Evolutionary conservation across 2,329 filamentous ascomycete species (phyloP).

Genomic region (Tricladium varicosporioides): DNA sequence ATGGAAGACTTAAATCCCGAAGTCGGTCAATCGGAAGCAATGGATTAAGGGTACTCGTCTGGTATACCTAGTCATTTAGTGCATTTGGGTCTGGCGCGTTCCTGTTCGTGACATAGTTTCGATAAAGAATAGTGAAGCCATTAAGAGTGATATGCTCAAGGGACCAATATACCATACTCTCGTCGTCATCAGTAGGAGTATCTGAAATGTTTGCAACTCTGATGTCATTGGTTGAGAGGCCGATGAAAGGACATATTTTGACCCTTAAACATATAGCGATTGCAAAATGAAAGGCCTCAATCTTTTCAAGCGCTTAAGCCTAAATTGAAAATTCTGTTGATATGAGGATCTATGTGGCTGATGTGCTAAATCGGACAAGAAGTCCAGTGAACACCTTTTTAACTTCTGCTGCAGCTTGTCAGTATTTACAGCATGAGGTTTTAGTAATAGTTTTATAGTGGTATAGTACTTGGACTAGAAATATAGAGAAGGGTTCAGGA

Average conservation of each 20-base stretch:
- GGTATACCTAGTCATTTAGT: not conserved
- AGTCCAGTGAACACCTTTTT: too few species aligned
- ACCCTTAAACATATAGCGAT: too few species aligned
- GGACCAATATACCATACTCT: conserved; percentile 6
- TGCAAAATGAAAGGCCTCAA: too few species aligned
- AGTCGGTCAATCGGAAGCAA: not conserved
- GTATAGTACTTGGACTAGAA: too few species aligned
- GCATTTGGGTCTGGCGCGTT: not conserved
- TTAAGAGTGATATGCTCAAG: conserved; percentile 10
- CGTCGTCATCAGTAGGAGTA: not conserved
- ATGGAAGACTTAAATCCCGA: not conserved
- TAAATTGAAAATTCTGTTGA: too few species aligned
- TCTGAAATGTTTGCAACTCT: conserved; percentile 6
- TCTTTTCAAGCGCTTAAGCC: too few species aligned
- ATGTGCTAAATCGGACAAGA: too few species aligned
- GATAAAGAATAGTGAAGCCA: conserved; percentile 4
- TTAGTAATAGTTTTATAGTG: too few species aligned
- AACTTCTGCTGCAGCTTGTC: too few species aligned
- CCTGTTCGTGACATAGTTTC: not conserved
- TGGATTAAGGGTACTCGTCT: not conserved
- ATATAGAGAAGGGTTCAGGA: too few species aligned
- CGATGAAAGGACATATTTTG: not conserved
- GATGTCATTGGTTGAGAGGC: conserved; percentile 5
- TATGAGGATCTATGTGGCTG: too few species aligned
- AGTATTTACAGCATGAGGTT: too few species aligned